These are phyloP conservation scores for Penicillium soppii DNA, from an alignment of 495 filamentous ascomycete species.

Conservation along the genomic window DNA sequence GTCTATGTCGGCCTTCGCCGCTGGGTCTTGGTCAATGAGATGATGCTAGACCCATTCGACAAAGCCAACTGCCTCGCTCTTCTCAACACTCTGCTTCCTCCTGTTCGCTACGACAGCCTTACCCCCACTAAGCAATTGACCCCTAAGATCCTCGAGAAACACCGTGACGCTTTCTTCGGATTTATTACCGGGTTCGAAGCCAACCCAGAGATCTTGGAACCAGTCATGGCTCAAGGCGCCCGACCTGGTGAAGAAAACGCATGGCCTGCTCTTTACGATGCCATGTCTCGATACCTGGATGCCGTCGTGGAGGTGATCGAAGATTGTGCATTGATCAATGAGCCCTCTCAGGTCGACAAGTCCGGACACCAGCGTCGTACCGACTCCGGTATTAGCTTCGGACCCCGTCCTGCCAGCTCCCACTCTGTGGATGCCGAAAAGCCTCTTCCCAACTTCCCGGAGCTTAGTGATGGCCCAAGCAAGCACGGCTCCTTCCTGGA, in stretches of 20 bases:
- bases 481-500: constrained; percentile 55
- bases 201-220: constrained; percentile 58
- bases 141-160: constrained; percentile 49
- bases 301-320: constrained; percentile 59
- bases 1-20: constrained; percentile 66
- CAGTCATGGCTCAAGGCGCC: constrained; percentile 54
- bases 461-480: constrained; percentile 17
- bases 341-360: constrained; percentile 45
- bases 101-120: constrained; percentile 42
- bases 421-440: constrained; percentile 32
- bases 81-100: constrained; percentile 76
- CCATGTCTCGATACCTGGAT: constrained; percentile 61
- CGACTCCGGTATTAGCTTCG: constrained; percentile 66
- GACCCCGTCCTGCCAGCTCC: constrained; percentile 13
- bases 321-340: constrained; percentile 54
- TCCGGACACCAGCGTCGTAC: constrained; percentile 26
- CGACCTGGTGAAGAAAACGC: constrained; percentile 50
- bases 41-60: constrained; percentile 62
- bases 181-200: constrained; percentile 62
- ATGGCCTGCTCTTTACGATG: constrained; percentile 55
- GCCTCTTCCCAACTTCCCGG: constrained; percentile 45
- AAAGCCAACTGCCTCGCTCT: constrained; percentile 71
- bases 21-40: constrained; percentile 72
- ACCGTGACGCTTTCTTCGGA: constrained; percentile 65
- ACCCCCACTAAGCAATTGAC: constrained; percentile 57